phyloP scores from a whole-genome alignment of 805 yeast species.

The Suhomyces canberraensis region DNA sequence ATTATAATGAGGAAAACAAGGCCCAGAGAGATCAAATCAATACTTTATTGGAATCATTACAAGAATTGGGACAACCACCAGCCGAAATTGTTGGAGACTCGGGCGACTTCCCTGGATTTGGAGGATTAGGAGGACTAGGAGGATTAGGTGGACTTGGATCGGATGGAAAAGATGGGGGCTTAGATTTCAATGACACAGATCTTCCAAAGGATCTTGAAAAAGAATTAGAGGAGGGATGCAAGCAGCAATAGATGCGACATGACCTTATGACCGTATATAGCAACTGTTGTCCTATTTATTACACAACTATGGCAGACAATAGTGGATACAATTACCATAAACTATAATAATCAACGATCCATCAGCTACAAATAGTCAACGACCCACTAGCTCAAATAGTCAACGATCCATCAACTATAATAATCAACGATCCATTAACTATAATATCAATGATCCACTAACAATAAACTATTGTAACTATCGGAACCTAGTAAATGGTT shows the following conservation, averaged over 20 bases:
- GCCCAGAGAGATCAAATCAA: conserved; percentile 50
- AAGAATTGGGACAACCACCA: conserved; percentile 80
- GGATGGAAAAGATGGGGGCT: conserved; percentile 24
- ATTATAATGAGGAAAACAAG: conserved; percentile 52
- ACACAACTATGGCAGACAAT: too few relatives aligned
- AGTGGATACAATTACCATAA: too few relatives aligned
- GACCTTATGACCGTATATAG: background rate
- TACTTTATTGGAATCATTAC: conserved; percentile 60
- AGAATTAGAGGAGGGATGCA: conserved; percentile 57
- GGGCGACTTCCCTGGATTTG: conserved; percentile 44
- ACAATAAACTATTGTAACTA: too few relatives aligned
- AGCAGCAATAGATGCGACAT: conserved; percentile 26
- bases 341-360: too few relatives aligned
- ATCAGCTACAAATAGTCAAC: too few relatives aligned
- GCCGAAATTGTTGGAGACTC: conserved; percentile 64
- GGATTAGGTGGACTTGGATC: conserved; percentile 36
- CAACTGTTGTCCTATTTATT: background rate
- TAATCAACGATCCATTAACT: too few relatives aligned
- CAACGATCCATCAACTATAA: too few relatives aligned
- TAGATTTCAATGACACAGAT: conserved; percentile 51
- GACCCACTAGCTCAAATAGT: too few relatives aligned
- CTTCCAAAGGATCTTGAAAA: conserved; percentile 52
- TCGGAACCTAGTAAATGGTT: too few relatives aligned
- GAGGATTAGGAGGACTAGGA: conserved; percentile 41
- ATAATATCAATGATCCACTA: too few relatives aligned